A percentile compares a stretch with the other conserved stretches of the same genome.
phyloP scores from a whole-genome alignment of 805 yeast genomes.

The Barnettozyma siamensis region DNA sequence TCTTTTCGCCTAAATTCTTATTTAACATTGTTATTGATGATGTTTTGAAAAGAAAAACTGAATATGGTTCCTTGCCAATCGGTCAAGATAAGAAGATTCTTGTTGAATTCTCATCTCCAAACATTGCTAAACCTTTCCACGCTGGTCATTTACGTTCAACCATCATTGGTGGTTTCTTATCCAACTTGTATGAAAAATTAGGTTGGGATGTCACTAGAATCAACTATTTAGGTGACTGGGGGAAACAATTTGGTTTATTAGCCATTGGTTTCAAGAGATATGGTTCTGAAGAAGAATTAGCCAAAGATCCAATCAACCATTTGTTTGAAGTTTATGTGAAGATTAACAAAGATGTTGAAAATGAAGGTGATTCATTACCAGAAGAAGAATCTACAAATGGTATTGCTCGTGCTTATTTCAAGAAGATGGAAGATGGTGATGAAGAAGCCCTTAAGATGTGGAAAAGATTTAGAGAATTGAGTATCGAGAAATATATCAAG shows the following conservation, averaged over 20 bases:
- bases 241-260: conserved; percentile 94
- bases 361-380: conserved; percentile 44
- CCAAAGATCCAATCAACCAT: conserved; percentile 84
- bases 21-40: conserved; percentile 66
- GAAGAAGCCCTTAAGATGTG: conserved; percentile 69
- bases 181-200: conserved; percentile 81
- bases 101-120: conserved; percentile 94
- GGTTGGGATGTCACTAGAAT: conserved; percentile 93
- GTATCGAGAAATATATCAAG: conserved; percentile 76
- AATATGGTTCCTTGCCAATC: conserved; percentile 69
- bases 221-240: conserved; percentile 99
- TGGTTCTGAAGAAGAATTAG: conserved; percentile 71
- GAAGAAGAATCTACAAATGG: conserved; percentile 57
- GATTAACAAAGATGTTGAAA: conserved; percentile 69
- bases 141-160: conserved; percentile 99
- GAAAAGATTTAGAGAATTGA: conserved; percentile 84
- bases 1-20: conserved; percentile 62
- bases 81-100: conserved; percentile 68
- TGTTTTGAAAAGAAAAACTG: conserved; percentile 49
- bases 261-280: conserved; percentile 89
- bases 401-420: conserved; percentile 83
- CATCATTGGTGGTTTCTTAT: conserved; percentile 91
- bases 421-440: conserved; percentile 91
- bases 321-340: conserved; percentile 90
- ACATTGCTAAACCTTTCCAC: conserved; percentile 98